These are phyloP conservation scores for Rhodotorula diobovata DNA, from an alignment of 768 basidiomycete genomes.

Conservation along the genomic window DNA sequence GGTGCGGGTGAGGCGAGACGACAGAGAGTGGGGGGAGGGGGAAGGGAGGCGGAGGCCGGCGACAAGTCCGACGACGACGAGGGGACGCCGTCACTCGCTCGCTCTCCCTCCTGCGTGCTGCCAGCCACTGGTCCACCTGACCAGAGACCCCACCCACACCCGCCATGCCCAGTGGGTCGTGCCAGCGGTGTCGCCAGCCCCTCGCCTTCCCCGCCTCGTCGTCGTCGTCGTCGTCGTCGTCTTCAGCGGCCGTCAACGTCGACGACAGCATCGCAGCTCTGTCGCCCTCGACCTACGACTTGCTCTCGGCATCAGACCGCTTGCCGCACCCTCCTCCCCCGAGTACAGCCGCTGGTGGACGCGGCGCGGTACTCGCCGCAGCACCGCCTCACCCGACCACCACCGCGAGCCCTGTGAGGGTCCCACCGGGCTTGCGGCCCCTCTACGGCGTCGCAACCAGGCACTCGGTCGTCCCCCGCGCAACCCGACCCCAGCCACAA, in stretches of 20 bases:
- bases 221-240: not conserved
- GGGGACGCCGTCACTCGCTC: too few species aligned
- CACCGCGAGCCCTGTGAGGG: slow-evolving; percentile 5
- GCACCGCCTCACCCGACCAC: too few species aligned
- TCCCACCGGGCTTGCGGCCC: slow-evolving; percentile 17
- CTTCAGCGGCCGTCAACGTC: slow-evolving; percentile 47
- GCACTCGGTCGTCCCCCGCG: not conserved
- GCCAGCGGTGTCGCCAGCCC: slow-evolving; percentile 31
- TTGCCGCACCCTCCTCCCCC: not conserved
- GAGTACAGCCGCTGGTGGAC: too few species aligned
- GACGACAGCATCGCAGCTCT: slow-evolving; percentile 88
- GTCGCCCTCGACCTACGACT: slow-evolving; percentile 79
- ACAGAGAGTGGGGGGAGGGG: not conserved
- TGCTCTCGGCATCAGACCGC: slow-evolving; percentile 59
- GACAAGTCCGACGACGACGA: too few species aligned
- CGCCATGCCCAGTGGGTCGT: not conserved
- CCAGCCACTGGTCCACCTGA: too few species aligned
- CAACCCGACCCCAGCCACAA: not conserved
- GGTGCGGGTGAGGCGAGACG: not conserved
- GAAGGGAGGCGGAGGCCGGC: not conserved
- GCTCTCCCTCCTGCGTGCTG: too few species aligned
- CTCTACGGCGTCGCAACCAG: slow-evolving; percentile 18
- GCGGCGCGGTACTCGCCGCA: too few species aligned
- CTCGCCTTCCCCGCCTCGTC: slow-evolving; percentile 10
- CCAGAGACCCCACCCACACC: too few species aligned